These are phyloP conservation scores for Chaetoceros tenuissimus DNA, from an alignment of 108 stramenopile genomes.

Conservation along the genomic window DNA sequence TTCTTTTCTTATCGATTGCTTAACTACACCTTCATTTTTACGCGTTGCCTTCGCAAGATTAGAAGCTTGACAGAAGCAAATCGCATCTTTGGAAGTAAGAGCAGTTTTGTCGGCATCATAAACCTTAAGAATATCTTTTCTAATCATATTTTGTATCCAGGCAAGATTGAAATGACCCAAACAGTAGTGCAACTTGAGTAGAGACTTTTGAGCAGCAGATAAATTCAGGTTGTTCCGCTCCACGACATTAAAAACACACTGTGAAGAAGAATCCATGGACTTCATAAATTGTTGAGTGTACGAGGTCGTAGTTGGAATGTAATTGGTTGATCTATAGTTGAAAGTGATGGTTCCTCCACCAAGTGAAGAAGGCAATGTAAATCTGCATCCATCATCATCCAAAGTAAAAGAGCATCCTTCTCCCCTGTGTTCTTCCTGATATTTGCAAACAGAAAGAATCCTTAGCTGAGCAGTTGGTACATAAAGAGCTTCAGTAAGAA, in stretches of 20 bases:
- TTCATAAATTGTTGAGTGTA: background rate
- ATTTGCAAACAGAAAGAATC: background rate
- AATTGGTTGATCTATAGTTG: background rate
- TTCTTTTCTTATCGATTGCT: background rate
- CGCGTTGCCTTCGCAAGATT: constrained; percentile 15
- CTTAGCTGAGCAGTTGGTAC: background rate
- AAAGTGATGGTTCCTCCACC: background rate
- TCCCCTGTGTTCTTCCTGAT: background rate
- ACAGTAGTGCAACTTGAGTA: background rate
- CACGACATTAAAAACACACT: background rate
- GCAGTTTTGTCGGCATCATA: background rate
- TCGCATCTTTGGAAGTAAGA: background rate
- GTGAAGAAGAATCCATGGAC: background rate
- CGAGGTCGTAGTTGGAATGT: background rate
- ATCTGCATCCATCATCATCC: background rate
- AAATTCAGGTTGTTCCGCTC: background rate
- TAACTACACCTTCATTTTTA: background rate
- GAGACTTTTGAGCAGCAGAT: background rate
- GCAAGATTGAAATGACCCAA: background rate
- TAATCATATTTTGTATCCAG: background rate
- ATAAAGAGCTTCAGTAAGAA: background rate
- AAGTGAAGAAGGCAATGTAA: background rate
- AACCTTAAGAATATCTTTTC: background rate
- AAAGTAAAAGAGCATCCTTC: background rate
- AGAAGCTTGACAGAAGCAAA: constrained; percentile 11